Evolutionary conservation across 1,284 basidiomycete genomes (phyloP), one percentile per base, ranked within the genome.

Genomic region (Trichosporon sp.): DNA sequence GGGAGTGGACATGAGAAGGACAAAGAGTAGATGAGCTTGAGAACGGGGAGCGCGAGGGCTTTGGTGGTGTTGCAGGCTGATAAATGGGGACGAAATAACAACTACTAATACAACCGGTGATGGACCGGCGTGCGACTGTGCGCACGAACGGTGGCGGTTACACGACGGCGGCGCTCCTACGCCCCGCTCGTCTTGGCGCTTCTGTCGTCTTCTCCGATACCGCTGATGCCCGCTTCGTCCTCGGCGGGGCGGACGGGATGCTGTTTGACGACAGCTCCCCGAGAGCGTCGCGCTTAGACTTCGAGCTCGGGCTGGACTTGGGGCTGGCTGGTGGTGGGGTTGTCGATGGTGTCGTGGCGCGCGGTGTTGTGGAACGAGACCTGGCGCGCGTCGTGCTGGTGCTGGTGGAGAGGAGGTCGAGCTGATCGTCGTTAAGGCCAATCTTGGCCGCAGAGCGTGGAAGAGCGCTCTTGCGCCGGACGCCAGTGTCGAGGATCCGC

Each of bases 391-490:
- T 14, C 43, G 56, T 35, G 31, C 56, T 35, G 31, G 59, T 14
- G 32, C 31, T 35, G 6, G 59, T n/a, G 1, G 59, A 37, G 19
- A 63, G 59, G 16, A 63, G 59, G 59, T 63, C 59, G 32, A 63
- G 4, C 31, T 32, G 59, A 32, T 63, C 59, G 32, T 63, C 59
- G 59, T 37, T 46, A 2, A 65, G 21, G 21, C 64, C 40, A 21
- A 68, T 38, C 38, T 68, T 68, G 38, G 68, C 21, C 1, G 65
- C 63, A 14, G 67, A 68, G 12, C 73, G 68, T 0, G 73, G 73
- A n/a, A 74, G 59, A 5, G 70, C 69, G 51, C 66, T 68, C 67
- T 74, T 74, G 11, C 73, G 68, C 31, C 73, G 70, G 37, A 74
- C 70, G 65, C 70, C 73, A n/a, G 71, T 21, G 16, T 67, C 65